Evolutionary conservation across 345 rosid genomes (phyloP).

Genomic region (Erucastrum elatum): DNA sequence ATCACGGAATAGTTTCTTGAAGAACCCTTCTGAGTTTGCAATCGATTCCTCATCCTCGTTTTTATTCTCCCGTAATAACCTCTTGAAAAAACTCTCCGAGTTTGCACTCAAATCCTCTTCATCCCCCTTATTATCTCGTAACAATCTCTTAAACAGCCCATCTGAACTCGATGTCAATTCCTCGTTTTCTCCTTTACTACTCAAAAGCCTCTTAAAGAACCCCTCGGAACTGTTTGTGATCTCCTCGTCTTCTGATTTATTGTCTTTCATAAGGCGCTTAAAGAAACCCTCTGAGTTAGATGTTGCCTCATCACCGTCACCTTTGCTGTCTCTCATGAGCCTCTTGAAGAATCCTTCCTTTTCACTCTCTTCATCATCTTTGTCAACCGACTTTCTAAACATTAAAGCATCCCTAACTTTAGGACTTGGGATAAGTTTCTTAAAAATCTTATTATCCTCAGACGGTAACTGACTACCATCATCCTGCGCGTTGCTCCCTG

Average conservation of each 20-base stretch:
- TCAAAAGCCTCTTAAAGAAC: conserved; percentile 70
- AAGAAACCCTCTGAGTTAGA: conserved; percentile 73
- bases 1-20: conserved; percentile 82
- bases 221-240: conserved; percentile 65
- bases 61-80: conserved; percentile 66
- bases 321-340: conserved; percentile 75
- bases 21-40: conserved; percentile 75
- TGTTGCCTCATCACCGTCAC: conserved; percentile 80
- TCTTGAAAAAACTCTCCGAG: conserved; percentile 61
- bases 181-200: conserved; percentile 63
- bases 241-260: conserved; percentile 69
- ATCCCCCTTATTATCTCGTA: conserved; percentile 64
- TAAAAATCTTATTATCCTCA: conserved; percentile 84
- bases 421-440: conserved; percentile 88
- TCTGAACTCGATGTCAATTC: conserved; percentile 66
- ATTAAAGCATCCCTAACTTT: conserved; percentile 91
- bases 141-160: conserved; percentile 68
- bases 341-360: conserved; percentile 97
- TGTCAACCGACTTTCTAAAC: conserved; percentile 91
- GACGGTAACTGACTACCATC: conserved; percentile 65
- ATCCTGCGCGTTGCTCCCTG: conserved; percentile 59
- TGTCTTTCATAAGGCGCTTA: conserved; percentile 73
- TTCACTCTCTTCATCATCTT: conserved; percentile 85
- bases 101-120: conserved; percentile 66
- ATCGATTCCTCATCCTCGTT: conserved; percentile 62